Conservation (phyloP, 148 eudicot genomes). For the Spergularia marina region DNA sequence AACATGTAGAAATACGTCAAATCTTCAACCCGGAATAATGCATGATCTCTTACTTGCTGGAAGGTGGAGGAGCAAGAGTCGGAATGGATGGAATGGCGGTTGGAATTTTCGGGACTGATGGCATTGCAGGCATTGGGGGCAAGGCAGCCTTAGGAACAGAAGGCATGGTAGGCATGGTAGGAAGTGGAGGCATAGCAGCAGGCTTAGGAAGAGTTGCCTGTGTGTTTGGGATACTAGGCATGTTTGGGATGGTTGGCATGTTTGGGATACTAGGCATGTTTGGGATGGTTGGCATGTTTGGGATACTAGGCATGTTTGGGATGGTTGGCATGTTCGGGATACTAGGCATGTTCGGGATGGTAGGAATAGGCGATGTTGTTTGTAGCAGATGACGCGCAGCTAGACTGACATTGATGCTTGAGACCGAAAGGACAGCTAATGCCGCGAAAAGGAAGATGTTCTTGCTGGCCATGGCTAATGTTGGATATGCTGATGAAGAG, state of each 20-base stretch:
- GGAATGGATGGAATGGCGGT: conserved; percentile 6
- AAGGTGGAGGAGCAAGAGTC: conserved; percentile 12
- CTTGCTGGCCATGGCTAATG: conserved; percentile 7
- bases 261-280: neutral
- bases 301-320: neutral
- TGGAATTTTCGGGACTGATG: conserved; percentile 8
- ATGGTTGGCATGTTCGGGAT: conserved; percentile 1
- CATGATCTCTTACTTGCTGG: neutral
- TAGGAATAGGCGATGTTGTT: neutral
- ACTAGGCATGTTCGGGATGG: conserved; percentile 2
- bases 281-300: neutral
- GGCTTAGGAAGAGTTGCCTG: conserved; percentile 7
- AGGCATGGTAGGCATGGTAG: neutral
- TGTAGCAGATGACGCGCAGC: conserved; percentile 13
- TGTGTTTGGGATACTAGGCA: neutral
- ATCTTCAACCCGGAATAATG: too few species aligned
- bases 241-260: conserved; percentile 4
- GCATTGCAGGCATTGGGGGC: conserved; percentile 15
- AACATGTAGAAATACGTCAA: neutral
- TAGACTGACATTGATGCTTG: conserved; percentile 1
- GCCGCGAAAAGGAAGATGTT: neutral
- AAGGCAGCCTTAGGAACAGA: neutral
- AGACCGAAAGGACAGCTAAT: neutral
- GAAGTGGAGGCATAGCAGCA: neutral
- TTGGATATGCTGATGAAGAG: neutral